A percentile compares a stretch with the other conserved stretches of the same genome.
Conservation (phyloP, 306 rosid genomes). For the Inga laurina region DNA sequence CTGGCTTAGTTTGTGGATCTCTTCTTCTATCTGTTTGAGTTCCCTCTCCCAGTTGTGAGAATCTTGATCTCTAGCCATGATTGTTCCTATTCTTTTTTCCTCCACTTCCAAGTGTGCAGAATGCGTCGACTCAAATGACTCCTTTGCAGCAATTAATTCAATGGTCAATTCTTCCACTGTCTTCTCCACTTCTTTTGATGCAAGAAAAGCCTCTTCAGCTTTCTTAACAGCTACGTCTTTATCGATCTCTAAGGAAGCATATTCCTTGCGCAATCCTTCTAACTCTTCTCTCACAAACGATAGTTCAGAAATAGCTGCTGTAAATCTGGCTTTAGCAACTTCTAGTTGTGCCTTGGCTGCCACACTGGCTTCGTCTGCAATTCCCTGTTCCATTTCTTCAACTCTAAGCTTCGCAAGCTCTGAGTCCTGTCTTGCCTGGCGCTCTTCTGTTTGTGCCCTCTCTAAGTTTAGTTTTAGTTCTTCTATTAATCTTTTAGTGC, state of each 20-base stretch:
- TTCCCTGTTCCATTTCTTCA: conserved; percentile 99
- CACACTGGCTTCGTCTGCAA: conserved; percentile 87
- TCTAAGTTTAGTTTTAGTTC: conserved; percentile 91
- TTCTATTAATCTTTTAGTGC: conserved; percentile 79
- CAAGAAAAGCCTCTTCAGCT: conserved; percentile 71
- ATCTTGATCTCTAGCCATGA: conserved; percentile 93
- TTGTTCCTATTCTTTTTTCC: conserved; percentile 86
- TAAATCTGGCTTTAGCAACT: conserved; percentile 87
- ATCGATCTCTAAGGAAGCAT: conserved; percentile 69
- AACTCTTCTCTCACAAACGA: conserved; percentile 69
- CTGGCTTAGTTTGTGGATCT: conserved; percentile 64
- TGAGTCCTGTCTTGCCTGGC: conserved; percentile 90
- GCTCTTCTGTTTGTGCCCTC: conserved; percentile 93
- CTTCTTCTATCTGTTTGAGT: conserved; percentile 70
- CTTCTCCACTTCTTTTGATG: conserved; percentile 88
- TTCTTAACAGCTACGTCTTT: conserved; percentile 58
- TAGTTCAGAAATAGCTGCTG: conserved; percentile 76
- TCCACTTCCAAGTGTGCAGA: conserved; percentile 95
- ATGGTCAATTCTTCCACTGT: conserved; percentile 87
- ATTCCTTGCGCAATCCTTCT: conserved; percentile 65
- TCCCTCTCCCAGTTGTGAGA: conserved; percentile 86
- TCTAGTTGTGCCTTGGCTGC: conserved; percentile 97
- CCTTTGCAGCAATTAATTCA: conserved; percentile 83
- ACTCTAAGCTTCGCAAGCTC: conserved; percentile 96
- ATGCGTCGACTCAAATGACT: conserved; percentile 80